Conservation (phyloP, 768 basidiomycete species). For the Galerina marginata region DNA sequence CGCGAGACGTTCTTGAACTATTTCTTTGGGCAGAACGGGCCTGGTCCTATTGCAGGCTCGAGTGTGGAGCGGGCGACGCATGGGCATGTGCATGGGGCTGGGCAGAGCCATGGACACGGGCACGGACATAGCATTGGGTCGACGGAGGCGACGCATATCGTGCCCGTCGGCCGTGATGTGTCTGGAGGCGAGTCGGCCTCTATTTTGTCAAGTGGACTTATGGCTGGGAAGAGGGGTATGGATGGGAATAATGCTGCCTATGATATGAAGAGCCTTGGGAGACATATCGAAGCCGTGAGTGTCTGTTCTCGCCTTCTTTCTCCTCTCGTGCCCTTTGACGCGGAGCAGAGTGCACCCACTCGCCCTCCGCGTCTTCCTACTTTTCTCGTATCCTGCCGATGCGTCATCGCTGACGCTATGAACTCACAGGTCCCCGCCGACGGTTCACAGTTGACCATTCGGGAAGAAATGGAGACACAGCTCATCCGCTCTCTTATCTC, state of each 20-base stretch:
- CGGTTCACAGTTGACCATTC: slow-evolving; percentile 67
- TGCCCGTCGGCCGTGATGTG: slow-evolving; percentile 68
- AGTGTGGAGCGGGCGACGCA: slow-evolving; percentile 47
- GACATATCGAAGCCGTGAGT: slow-evolving; percentile 96
- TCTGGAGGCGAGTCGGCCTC: slow-evolving; percentile 53
- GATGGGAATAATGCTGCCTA: slow-evolving; percentile 86
- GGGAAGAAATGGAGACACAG: slow-evolving; percentile 96
- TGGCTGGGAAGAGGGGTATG: slow-evolving; percentile 68
- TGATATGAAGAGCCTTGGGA: slow-evolving; percentile 98
- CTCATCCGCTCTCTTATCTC: slow-evolving; percentile 94
- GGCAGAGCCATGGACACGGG: slow-evolving; percentile 22
- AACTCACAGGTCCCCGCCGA: slow-evolving; percentile 60
- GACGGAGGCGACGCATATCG: slow-evolving; percentile 32
- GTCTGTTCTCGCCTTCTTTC: slow-evolving; percentile 11
- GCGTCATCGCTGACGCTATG: too few relatives aligned
- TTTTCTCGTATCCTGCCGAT: too few relatives aligned
- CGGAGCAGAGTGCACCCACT: too few relatives aligned
- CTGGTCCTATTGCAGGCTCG: slow-evolving; percentile 70
- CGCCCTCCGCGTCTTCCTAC: too few relatives aligned
- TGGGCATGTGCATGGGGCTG: slow-evolving; percentile 23
- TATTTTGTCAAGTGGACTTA: slow-evolving; percentile 58
- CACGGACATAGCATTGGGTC: slow-evolving; percentile 15
- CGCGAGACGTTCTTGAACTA: slow-evolving; percentile 96
- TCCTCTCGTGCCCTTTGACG: not conserved
- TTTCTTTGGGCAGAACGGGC: slow-evolving; percentile 93